Evolutionary conservation across 352 stramenopile species (phyloP).

Genomic region (Globisporangium splendens): DNA sequence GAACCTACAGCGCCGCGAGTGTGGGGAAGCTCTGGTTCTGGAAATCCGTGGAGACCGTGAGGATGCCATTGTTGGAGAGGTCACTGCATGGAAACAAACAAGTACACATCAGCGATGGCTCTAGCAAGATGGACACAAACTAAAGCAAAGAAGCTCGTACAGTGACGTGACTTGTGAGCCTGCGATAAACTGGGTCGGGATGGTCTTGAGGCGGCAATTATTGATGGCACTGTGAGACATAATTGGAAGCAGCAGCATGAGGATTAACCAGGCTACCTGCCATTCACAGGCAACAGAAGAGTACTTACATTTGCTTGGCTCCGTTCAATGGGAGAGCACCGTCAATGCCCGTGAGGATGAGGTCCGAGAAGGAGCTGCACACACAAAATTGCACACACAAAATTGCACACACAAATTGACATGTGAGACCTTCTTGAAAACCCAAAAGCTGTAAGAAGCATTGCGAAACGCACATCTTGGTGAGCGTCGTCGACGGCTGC

Average conservation of each 20-base stretch:
- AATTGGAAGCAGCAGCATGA: neutral
- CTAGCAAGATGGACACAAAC: neutral
- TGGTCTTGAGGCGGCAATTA: constrained; percentile 63
- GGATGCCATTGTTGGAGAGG: constrained; percentile 40
- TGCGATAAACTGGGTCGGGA: constrained; percentile 45
- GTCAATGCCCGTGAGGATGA: constrained; percentile 42
- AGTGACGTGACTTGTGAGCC: constrained; percentile 27
- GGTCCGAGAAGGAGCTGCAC: constrained; percentile 29
- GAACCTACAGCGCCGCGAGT: constrained; percentile 54
- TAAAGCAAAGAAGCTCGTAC: constrained; percentile 11
- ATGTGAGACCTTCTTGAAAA: neutral
- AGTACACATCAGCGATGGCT: neutral
- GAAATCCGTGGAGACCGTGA: constrained; percentile 28
- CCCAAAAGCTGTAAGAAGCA: neutral
- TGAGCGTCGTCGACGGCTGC: constrained; percentile 35
- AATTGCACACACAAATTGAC: neutral
- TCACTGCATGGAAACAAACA: constrained; percentile 21
- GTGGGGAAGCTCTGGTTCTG: constrained; percentile 37
- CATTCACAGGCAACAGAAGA: neutral
- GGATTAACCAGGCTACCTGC: neutral
- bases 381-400: neutral
- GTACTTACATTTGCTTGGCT: constrained; percentile 44
- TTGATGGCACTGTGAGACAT: constrained; percentile 41
- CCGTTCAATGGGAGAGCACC: constrained; percentile 52
- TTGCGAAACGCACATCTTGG: constrained; percentile 27